phyloP scores from a whole-genome alignment of 208 protist genomes.

The Acanthamoeba royreba region DNA sequence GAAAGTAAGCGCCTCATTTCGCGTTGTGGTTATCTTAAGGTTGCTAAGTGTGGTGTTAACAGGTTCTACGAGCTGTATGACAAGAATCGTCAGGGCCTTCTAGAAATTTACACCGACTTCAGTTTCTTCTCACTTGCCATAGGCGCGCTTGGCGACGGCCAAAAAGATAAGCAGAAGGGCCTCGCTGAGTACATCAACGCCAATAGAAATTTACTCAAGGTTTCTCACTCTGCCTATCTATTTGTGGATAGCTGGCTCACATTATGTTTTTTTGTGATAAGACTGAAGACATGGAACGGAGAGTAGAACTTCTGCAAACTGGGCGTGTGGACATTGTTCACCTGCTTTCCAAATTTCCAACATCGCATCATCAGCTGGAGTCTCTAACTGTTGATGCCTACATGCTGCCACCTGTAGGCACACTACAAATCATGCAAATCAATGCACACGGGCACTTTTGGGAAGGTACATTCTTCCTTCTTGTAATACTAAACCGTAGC shows the following conservation, averaged over 20 bases:
- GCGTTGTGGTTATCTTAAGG: not conserved
- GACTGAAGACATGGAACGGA: constrained; percentile 24
- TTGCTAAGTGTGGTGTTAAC: not conserved
- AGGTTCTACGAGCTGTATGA: constrained; percentile 48
- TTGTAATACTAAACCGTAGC: not conserved
- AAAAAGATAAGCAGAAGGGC: constrained; percentile 31
- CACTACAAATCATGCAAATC: not conserved
- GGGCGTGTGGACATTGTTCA: constrained; percentile 40
- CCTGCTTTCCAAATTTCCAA: not conserved
- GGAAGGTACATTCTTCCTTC: constrained; percentile 18
- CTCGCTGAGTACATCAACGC: not conserved
- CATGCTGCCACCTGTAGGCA: not conserved
- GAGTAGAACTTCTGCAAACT: not conserved
- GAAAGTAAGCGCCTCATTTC: not conserved
- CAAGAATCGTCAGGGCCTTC: constrained; percentile 17
- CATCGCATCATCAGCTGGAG: not conserved
- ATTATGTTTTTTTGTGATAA: not conserved
- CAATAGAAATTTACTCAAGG: constrained; percentile 34
- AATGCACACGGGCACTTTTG: constrained; percentile 38
- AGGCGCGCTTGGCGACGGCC: not conserved
- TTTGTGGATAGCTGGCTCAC: not conserved
- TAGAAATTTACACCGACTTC: constrained; percentile 32
- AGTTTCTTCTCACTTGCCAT: constrained; percentile 19
- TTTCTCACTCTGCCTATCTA: not conserved
- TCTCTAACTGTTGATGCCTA: constrained; percentile 14